A percentile compares a stretch with the other conserved stretches of the same genome.
These are phyloP conservation scores for Coemansia sp. DNA, from an alignment of 192 early-diverging fungal genomes.

Conservation along the genomic window DNA sequence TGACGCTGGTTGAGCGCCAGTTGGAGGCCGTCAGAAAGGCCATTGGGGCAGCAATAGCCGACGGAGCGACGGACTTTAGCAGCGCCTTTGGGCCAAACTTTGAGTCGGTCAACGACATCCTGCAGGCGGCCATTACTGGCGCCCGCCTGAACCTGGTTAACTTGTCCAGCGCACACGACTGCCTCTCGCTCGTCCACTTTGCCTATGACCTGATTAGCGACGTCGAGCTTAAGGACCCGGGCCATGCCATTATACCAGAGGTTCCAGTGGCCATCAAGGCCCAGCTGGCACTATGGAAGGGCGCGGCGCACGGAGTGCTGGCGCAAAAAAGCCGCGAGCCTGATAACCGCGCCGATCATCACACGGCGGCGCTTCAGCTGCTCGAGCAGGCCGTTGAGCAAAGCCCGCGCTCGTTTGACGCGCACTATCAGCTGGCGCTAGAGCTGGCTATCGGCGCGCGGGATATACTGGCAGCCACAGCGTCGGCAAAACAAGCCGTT, in stretches of 20 bases:
- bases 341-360: conserved; percentile 63
- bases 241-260: conserved; percentile 19
- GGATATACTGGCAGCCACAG: conserved; percentile 62
- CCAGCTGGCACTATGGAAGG: conserved; percentile 51
- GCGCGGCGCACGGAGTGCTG: conserved; percentile 30
- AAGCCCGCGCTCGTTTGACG: conserved; percentile 58
- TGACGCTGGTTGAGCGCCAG: conserved; percentile 58
- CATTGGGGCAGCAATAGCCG: conserved; percentile 11
- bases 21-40: conserved; percentile 38
- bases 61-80: background rate
- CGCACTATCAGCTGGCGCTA: conserved; percentile 68
- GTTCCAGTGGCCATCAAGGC: conserved; percentile 17
- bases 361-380: conserved; percentile 60
- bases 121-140: conserved; percentile 44
- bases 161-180: conserved; percentile 30
- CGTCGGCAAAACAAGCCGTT: conserved; percentile 59
- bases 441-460: conserved; percentile 69
- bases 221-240: conserved; percentile 31
- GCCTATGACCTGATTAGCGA: conserved; percentile 41
- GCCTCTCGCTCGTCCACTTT: conserved; percentile 47
- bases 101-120: conserved; percentile 30
- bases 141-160: conserved; percentile 52
- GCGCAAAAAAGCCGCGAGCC: conserved; percentile 63
- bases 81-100: background rate
- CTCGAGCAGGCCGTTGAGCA: conserved; percentile 59